Evolutionary conservation across 768 basidiomycete genomes (phyloP).

Genomic region (Tricholoma furcatifolium): DNA sequence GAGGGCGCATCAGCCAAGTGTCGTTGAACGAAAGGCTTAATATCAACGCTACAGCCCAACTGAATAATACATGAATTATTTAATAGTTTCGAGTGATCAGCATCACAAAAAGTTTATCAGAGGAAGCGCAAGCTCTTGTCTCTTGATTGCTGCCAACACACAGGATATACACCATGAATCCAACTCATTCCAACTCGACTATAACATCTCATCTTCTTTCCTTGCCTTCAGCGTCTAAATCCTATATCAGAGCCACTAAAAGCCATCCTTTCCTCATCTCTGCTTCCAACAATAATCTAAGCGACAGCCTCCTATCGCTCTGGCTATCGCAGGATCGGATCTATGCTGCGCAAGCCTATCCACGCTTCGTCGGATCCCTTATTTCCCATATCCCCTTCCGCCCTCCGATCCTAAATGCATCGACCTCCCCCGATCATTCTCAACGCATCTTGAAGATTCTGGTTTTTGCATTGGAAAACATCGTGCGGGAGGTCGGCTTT

Average conservation of each 20-base stretch:
- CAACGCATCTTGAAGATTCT: conserved; percentile 46
- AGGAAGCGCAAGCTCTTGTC: no score
- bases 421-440: conserved; percentile 31
- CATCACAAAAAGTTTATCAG: no score
- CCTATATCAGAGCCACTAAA: conserved; percentile 46
- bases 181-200: not conserved
- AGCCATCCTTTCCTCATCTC: conserved; percentile 56
- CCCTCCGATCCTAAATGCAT: conserved; percentile 24
- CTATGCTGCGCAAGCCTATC: conserved; percentile 75
- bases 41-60: no score
- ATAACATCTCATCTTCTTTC: conserved; percentile 14
- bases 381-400: conserved; percentile 59
- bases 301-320: conserved; percentile 45
- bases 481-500: conserved; percentile 56
- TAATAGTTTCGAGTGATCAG: no score
- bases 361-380: conserved; percentile 65
- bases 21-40: no score
- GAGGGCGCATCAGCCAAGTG: no score
- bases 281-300: conserved; percentile 53
- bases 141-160: not conserved
- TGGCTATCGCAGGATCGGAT: conserved; percentile 75
- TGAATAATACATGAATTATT: no score
- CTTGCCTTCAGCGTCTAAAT: not conserved
- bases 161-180: not conserved
- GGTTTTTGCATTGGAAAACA: conserved; percentile 52